Evolutionary conservation across 345 rosid genomes (phyloP).

Genomic region (Hypericum perforatum): DNA sequence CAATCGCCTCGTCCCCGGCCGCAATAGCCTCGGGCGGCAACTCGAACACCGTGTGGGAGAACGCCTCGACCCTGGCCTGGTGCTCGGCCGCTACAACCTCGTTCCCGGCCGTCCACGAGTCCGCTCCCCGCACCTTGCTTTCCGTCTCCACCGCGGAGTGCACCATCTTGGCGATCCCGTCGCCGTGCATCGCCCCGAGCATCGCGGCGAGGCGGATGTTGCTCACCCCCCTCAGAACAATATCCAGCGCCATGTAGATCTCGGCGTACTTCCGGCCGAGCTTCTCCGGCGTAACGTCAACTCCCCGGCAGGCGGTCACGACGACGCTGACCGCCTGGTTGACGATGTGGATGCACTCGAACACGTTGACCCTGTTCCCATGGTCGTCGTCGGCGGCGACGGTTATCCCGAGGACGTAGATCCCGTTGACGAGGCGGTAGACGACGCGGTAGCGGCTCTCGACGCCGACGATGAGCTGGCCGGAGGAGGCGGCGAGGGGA

Average conservation of each 20-base stretch:
- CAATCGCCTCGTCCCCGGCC: constrained; percentile 69
- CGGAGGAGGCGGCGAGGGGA: constrained; percentile 90
- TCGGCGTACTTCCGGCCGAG: constrained; percentile 82
- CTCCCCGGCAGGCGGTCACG: constrained; percentile 97
- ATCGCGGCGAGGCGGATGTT: constrained; percentile 82
- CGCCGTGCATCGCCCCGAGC: constrained; percentile 94
- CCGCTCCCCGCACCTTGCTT: constrained; percentile 88
- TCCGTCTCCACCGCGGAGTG: constrained; percentile 88
- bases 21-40: constrained; percentile 73
- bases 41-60: constrained; percentile 54
- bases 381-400: constrained; percentile 48
- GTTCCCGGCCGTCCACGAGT: constrained; percentile 42
- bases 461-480: constrained; percentile 93
- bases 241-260: constrained; percentile 94
- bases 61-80: constrained; percentile 49
- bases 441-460: constrained; percentile 94
- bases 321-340: constrained; percentile 95
- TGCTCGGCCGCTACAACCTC: constrained; percentile 65
- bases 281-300: constrained; percentile 97
- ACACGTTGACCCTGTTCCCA: constrained; percentile 75
- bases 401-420: constrained; percentile 83
- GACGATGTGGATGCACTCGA: constrained; percentile 91
- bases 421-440: constrained; percentile 85
- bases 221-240: constrained; percentile 87
- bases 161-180: constrained; percentile 94